Percentiles rank a stretch among this genome's conserved stretches.
These are phyloP conservation scores for Sporothrix pseudoabietina DNA, from an alignment of 2,329 filamentous ascomycete species.

Conservation along the genomic window DNA sequence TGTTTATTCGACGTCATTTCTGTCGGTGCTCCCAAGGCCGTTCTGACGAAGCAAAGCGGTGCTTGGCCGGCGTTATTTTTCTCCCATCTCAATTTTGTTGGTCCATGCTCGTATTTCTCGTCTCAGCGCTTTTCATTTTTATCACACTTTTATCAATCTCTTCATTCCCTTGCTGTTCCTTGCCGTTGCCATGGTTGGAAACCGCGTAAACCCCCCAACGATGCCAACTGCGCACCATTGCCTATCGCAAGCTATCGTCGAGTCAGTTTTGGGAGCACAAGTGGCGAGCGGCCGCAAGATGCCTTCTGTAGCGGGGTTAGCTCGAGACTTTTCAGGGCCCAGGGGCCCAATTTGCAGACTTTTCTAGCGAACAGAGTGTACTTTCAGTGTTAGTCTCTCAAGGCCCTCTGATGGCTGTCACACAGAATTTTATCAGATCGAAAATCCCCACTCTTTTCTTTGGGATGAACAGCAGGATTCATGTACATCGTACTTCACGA, in stretches of 20 bases:
- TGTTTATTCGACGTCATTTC: neutral
- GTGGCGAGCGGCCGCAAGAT: neutral
- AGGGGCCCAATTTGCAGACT: neutral
- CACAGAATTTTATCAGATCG: constrained; percentile 28
- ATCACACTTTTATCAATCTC: neutral
- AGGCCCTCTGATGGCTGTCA: neutral
- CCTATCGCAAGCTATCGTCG: constrained; percentile 11
- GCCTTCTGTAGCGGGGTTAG: neutral
- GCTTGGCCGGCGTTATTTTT: neutral
- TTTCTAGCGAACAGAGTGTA: neutral
- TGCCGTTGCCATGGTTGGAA: neutral
- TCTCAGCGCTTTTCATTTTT: neutral
- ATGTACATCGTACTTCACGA: neutral
- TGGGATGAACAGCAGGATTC: neutral
- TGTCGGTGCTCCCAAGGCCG: neutral
- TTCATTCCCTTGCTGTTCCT: neutral
- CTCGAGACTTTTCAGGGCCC: neutral
- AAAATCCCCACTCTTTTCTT: neutral
- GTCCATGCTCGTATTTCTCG: neutral
- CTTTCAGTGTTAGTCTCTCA: neutral
- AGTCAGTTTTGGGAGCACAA: neutral
- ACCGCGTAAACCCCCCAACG: neutral
- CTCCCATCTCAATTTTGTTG: neutral
- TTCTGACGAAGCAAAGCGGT: neutral
- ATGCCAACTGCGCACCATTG: neutral